A percentile compares a stretch with the other conserved stretches of the same genome.
These are phyloP conservation scores for Moricandia arvensis DNA, from an alignment of 345 rosid genomes.

Conservation along the genomic window DNA sequence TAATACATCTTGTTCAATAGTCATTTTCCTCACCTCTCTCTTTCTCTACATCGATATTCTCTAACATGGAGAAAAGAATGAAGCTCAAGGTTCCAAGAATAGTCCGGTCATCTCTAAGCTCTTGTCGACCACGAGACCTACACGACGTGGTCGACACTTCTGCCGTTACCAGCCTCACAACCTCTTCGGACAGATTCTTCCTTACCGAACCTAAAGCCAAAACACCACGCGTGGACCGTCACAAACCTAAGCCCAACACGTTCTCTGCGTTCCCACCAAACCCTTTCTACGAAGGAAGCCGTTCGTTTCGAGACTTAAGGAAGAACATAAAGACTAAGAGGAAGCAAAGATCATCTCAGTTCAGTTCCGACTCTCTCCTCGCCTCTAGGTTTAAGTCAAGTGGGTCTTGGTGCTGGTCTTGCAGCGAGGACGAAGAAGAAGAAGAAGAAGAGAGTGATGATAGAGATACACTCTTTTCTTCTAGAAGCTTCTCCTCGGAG, in stretches of 20 bases:
- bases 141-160: conserved; percentile 57
- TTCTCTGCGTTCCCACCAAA: conserved; percentile 40
- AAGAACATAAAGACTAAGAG: conserved; percentile 37
- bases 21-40: background rate
- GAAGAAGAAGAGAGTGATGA: conserved; percentile 49
- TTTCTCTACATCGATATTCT: conserved; percentile 12
- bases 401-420: conserved; percentile 53
- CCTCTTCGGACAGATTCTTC: conserved; percentile 30
- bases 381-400: conserved; percentile 41
- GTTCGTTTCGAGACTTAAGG: conserved; percentile 22
- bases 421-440: conserved; percentile 63
- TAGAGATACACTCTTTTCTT: conserved; percentile 65
- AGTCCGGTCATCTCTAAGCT: conserved; percentile 56
- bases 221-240: background rate
- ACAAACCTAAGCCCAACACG: conserved; percentile 6
- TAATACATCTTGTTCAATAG: conserved; percentile 19
- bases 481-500: conserved; percentile 66
- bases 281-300: conserved; percentile 42
- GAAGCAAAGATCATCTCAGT: conserved; percentile 15
- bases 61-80: conserved; percentile 60
- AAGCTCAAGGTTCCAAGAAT: conserved; percentile 62
- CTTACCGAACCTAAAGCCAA: conserved; percentile 10
- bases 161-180: conserved; percentile 17
- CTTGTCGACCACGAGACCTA: conserved; percentile 58
- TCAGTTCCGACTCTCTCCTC: conserved; percentile 27